A percentile compares a stretch with the other conserved stretches of the same genome.
phyloP scores from a whole-genome alignment of 163 green algal species.

The Trebouxia gelatinosa region DNA sequence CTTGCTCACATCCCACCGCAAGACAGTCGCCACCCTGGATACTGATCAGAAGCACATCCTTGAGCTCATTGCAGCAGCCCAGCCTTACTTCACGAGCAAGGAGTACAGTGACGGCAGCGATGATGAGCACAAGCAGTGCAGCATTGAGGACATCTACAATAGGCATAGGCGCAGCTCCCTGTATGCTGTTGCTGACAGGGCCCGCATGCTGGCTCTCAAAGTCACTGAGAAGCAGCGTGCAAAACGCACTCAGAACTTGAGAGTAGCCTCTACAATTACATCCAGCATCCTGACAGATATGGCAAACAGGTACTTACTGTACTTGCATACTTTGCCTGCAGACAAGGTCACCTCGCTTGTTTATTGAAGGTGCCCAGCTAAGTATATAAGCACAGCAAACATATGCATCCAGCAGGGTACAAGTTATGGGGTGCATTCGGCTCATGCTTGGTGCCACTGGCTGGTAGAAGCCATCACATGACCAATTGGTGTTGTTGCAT shows the following conservation, averaged over 20 bases:
- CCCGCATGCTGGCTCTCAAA: slow-evolving; percentile 4
- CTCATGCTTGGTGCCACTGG: background rate
- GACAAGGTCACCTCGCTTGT: background rate
- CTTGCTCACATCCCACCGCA: slow-evolving; percentile 4
- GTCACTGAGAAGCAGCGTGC: slow-evolving; percentile 18
- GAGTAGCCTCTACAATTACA: slow-evolving; percentile 25
- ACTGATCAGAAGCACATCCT: slow-evolving; percentile 1
- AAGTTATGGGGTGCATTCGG: background rate
- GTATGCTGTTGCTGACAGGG: background rate
- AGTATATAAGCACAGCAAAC: too few relatives aligned
- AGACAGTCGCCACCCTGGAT: background rate
- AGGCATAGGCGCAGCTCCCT: slow-evolving; percentile 10
- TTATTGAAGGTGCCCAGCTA: background rate
- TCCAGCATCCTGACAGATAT: slow-evolving; percentile 23
- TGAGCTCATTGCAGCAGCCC: slow-evolving; percentile 5
- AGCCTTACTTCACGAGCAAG: background rate
- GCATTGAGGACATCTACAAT: slow-evolving; percentile 1
- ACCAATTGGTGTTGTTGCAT: background rate
- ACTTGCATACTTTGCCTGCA: background rate
- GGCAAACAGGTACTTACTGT: slow-evolving; percentile 12
- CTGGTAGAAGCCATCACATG: background rate
- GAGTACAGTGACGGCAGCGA: background rate
- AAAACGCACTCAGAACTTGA: slow-evolving; percentile 15
- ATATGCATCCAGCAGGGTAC: background rate
- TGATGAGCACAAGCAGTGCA: background rate